Conservation (phyloP, 495 filamentous ascomycete genomes). For the Platismatia glauca region DNA sequence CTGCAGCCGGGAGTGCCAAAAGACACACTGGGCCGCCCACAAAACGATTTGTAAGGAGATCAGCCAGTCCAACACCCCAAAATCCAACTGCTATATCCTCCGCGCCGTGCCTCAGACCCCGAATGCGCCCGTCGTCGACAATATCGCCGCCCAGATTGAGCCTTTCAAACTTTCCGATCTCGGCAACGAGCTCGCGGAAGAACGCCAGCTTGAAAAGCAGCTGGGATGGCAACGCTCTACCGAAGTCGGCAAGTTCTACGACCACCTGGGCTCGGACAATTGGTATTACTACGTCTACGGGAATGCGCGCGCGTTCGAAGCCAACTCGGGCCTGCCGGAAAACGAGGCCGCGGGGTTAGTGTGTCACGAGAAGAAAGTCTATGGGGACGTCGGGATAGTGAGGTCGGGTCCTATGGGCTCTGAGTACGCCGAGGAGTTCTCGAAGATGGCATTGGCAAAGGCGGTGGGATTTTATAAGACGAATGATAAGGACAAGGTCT, state of each 20-base stretch:
- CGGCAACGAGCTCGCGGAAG: not conserved
- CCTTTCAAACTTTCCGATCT: not conserved
- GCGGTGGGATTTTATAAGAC: not conserved
- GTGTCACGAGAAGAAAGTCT: not conserved
- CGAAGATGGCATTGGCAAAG: not conserved
- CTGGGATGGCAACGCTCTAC: not conserved
- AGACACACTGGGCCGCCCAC: not conserved
- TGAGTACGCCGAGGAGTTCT: not conserved
- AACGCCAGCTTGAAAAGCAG: not conserved
- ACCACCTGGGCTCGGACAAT: not conserved
- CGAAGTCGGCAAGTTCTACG: not conserved
- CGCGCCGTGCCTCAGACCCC: not conserved
- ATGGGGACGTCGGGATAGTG: not conserved
- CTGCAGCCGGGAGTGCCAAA: not conserved
- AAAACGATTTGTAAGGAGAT: not conserved
- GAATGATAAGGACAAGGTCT: not conserved
- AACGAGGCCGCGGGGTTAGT: not conserved
- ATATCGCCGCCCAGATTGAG: not conserved
- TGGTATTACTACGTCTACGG: conserved; percentile 4
- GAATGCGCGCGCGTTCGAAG: not conserved
- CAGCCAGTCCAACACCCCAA: not conserved
- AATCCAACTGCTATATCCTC: not conserved
- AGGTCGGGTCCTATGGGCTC: not conserved
- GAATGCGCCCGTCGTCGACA: not conserved
- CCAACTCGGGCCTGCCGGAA: not conserved